Percentiles rank a stretch among this genome's conserved stretches.
Evolutionary conservation across 1,284 basidiomycete genomes (phyloP).

Genomic region (Vanrija sp.): DNA sequence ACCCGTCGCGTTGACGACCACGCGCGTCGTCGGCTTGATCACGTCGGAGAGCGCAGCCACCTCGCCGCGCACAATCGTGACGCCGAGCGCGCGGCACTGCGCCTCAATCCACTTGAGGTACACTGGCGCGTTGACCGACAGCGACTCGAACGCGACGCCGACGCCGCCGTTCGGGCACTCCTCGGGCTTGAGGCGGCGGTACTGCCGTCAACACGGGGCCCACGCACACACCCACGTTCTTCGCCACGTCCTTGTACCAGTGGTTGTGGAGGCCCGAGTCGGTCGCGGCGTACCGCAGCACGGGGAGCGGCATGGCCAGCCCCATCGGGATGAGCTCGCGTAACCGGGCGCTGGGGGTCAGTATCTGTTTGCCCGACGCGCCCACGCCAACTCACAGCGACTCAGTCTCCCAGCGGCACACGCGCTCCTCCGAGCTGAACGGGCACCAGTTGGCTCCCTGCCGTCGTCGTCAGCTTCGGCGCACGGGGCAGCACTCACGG

Average conservation of each 20-base stretch:
- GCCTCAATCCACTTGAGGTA: constrained; percentile 19
- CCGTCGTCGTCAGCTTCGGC: background rate
- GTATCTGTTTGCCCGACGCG: too few species aligned
- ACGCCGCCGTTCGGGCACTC: constrained; percentile 16
- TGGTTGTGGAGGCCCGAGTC: constrained; percentile 19
- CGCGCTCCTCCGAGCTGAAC: constrained; percentile 6
- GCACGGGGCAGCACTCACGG: constrained; percentile 2
- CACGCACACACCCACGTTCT: constrained; percentile 1
- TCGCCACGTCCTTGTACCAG: constrained; percentile 16
- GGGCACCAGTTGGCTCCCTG: constrained; percentile 17
- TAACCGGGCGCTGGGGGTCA: constrained; percentile 5
- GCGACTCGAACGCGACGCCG: constrained; percentile 17
- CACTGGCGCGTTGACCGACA: constrained; percentile 19
- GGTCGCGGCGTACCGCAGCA: constrained; percentile 17
- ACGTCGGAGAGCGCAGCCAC: constrained; percentile 8
- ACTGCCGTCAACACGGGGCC: constrained; percentile 6
- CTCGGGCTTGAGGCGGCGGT: constrained; percentile 6
- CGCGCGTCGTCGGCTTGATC: background rate
- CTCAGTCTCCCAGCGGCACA: constrained; percentile 17
- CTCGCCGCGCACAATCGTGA: constrained; percentile 6
- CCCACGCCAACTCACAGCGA: constrained; percentile 6
- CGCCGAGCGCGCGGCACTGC: constrained; percentile 15
- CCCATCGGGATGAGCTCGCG: constrained; percentile 17
- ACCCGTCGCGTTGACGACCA: constrained; percentile 15
- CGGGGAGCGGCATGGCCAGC: constrained; percentile 18